Base-by-base conservation (phyloP, 352 stramenopile species). In the Albugo candida region DNA sequence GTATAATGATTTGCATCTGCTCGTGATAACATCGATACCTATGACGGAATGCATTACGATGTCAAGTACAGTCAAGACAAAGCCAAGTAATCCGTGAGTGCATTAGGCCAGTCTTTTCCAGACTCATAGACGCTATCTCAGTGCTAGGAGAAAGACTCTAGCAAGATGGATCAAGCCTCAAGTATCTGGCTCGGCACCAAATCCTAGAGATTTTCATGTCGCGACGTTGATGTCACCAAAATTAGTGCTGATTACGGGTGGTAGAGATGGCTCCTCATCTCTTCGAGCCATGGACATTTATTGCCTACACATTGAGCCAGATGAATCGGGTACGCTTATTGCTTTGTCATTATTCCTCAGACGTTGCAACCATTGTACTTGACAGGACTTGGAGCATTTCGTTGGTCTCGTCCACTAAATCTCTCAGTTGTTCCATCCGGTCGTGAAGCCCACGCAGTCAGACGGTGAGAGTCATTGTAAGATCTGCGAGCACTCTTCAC, bases 1-100 rank as follows among this genome's bases (percentile, higher is more conserved):
- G 0, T 83, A 78, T 47, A 78, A 77, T 12, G 70, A 83, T 49
- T 56, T 83, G 12, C 46, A 71, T 42, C 16, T 79, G 31, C 51
- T 80, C 18, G 63, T 60, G 45, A 61, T 78, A 24, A 31, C 24
- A 31, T 31, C 24, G 24, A 31, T 31, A 31, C 24, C 24, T 51
- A 40, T 40, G 17, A 24, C 46, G 13, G 35, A 16, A 41, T 24
- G 11, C 2, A 41, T 20, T 37, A 4, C 10, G 27, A 39, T n/a
- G 2, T 13, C 27, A 11, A 27, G 24, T 1, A 20, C 16, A 48
- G 11, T 3, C 16, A 36, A 2, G 11, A 48, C 35, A 8, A 11
- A 48, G 10, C 42, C 18, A 13, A 8, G 8, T 3, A 8, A 31
- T 31, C 24, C 3, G 24, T 31, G 24, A 31, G 24, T 31, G 3